Conservation (phyloP, 768 basidiomycete species). For the Lactarius hatsudake region DNA sequence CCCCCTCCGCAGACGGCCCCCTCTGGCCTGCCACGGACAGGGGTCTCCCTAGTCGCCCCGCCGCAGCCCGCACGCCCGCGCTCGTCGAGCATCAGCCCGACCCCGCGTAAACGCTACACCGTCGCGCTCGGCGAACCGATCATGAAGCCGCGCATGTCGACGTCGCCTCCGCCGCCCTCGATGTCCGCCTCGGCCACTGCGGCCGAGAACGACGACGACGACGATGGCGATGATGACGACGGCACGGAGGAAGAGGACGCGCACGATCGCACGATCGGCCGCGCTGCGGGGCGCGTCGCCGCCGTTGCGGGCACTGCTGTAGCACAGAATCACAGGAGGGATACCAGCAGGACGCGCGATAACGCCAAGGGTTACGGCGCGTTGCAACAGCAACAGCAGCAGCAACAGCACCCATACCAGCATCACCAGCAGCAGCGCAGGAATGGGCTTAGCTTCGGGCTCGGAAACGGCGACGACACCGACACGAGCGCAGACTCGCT, state of each 20-base stretch:
- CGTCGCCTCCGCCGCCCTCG: conserved; percentile 28
- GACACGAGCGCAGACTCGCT: conserved; percentile 17
- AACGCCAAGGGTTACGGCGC: conserved; percentile 31
- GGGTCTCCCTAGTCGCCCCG: conserved; percentile 5
- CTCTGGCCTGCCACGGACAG: conserved; percentile 19
- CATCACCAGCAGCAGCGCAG: background rate
- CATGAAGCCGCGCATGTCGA: conserved; percentile 34
- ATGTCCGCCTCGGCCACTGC: conserved; percentile 7
- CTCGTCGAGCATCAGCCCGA: conserved; percentile 62
- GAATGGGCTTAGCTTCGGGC: conserved; percentile 30
- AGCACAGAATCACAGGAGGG: background rate
- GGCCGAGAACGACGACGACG: conserved; percentile 27
- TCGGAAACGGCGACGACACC: conserved; percentile 11
- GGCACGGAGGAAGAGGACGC: conserved; percentile 36
- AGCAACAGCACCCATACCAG: conserved; percentile 16
- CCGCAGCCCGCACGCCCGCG: conserved; percentile 48
- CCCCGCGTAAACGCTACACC: conserved; percentile 74
- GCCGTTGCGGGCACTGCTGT: conserved; percentile 3
- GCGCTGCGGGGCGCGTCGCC: conserved; percentile 53
- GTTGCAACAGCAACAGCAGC: conserved; percentile 30
- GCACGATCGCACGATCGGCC: conserved; percentile 46
- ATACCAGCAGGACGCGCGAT: conserved; percentile 36
- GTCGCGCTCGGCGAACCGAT: conserved; percentile 80
- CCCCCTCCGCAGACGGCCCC: conserved; percentile 15
- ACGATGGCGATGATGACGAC: conserved; percentile 16